Evolutionary conservation across 306 rosid species (phyloP), one percentile per base, ranked within the genome.

Genomic region (Astragalus glycyphyllos): DNA sequence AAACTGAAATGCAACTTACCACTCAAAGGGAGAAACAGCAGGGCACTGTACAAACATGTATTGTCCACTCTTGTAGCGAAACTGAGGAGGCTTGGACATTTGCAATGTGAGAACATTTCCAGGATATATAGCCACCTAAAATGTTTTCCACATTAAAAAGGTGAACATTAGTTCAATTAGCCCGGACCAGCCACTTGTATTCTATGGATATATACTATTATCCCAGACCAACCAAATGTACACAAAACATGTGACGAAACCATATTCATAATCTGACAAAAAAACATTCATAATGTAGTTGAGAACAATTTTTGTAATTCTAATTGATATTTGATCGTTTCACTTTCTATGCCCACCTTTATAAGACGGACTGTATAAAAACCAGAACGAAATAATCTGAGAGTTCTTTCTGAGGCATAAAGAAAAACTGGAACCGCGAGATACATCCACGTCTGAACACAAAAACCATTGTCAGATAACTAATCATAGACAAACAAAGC

Each of bases 31-130:
- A 76, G 99, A 91, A 81, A 95, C 89, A 3, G 91, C 93, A n/a
- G 99, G 92, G 77, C 99, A 95, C 75, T 95, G 99, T 48, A 95
- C 99, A 86, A 91, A 95, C 99, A 95, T 95, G 90, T 95, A 95
- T 75, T 90, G 97, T 69, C 97, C 99, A 42, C 99, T 95, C 79
- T 86, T 95, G 92, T 95, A 85, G 12, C 84, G 89, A 71, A 95
- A 95, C 73, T 85, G 97, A 44, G 90, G 86, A 64, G 99, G 96
- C 86, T 91, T 95, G 9, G 96, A 91, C 99, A 95, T 95, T 85
- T 95, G 96, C 87, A 95, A 66, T 2, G 97, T 84, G 80, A 95
- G 90, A 60, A 95, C 97, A 72, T 95, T 91, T 75, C 99, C 99
- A 14, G 97, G 96, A 86, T 95, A 89, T 63, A 95, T 88, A 51